phyloP scores from a whole-genome alignment of 2,329 filamentous ascomycete genomes.

The Graphilbum sp. region DNA sequence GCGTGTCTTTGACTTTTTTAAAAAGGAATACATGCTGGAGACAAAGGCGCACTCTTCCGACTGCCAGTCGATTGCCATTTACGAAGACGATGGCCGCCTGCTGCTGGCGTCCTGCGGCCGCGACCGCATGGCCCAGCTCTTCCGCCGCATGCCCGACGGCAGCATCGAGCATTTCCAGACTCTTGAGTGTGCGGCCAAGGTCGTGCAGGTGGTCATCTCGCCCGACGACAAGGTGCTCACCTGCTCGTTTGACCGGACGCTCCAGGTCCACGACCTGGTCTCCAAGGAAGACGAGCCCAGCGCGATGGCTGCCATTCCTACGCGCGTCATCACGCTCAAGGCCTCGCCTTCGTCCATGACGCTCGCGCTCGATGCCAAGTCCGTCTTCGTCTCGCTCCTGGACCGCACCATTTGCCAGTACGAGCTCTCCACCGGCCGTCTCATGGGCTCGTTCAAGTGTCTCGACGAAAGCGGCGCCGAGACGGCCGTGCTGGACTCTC shows the following conservation, averaged over 20 bases:
- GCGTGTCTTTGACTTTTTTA: slow-evolving; percentile 47
- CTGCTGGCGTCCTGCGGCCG: slow-evolving; percentile 71
- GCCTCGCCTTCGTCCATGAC: slow-evolving; percentile 76
- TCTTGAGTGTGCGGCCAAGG: slow-evolving; percentile 78
- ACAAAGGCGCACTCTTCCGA: slow-evolving; percentile 78
- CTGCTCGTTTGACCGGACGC: slow-evolving; percentile 72
- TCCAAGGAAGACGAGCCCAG: slow-evolving; percentile 46
- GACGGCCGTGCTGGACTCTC: slow-evolving; percentile 64
- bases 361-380: slow-evolving; percentile 43
- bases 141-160: slow-evolving; percentile 39
- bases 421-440: slow-evolving; percentile 50
- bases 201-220: slow-evolving; percentile 59
- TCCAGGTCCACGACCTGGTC: slow-evolving; percentile 68
- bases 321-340: slow-evolving; percentile 66
- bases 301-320: slow-evolving; percentile 59
- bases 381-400: slow-evolving; percentile 40
- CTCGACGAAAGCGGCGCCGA: slow-evolving; percentile 67
- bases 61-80: slow-evolving; percentile 65
- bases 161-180: slow-evolving; percentile 73
- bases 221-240: slow-evolving; percentile 64
- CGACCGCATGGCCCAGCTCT: slow-evolving; percentile 90
- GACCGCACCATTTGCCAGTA: slow-evolving; percentile 46
- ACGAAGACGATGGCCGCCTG: slow-evolving; percentile 41
- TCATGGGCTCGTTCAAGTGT: slow-evolving; percentile 62
- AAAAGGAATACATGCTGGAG: slow-evolving; percentile 46